These are phyloP conservation scores for Akanthomyces dipterigenus DNA, from an alignment of 2,329 filamentous ascomycete species.

Conservation along the genomic window DNA sequence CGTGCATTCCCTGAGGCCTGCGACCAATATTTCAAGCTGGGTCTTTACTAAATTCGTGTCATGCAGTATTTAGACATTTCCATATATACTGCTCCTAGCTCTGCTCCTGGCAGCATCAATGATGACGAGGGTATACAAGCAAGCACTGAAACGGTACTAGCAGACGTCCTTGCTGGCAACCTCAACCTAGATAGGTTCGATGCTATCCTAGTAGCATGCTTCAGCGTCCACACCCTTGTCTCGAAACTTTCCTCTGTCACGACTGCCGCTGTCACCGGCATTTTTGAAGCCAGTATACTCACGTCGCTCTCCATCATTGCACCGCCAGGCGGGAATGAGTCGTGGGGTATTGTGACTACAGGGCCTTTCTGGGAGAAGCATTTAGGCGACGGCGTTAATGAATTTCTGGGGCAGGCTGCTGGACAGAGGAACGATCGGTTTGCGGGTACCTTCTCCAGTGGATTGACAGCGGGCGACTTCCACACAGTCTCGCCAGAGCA, in stretches of 20 bases:
- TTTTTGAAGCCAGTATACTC: slow-evolving; percentile 78
- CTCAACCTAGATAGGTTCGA: slow-evolving; percentile 47
- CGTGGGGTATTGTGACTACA: slow-evolving; percentile 85
- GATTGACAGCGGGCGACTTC: slow-evolving; percentile 71
- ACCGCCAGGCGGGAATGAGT: slow-evolving; percentile 26
- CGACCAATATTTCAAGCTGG: neutral
- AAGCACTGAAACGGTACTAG: slow-evolving; percentile 57
- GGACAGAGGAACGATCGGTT: slow-evolving; percentile 45
- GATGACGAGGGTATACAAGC: slow-evolving; percentile 58
- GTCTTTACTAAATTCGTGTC: neutral
- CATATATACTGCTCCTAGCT: slow-evolving; percentile 59
- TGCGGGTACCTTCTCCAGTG: slow-evolving; percentile 75
- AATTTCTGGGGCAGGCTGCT: slow-evolving; percentile 50
- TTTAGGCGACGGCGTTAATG: slow-evolving; percentile 56
- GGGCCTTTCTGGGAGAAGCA: slow-evolving; percentile 77
- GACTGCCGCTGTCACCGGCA: slow-evolving; percentile 45
- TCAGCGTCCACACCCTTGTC: slow-evolving; percentile 76
- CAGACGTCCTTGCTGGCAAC: slow-evolving; percentile 38
- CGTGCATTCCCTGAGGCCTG: neutral
- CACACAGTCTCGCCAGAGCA: slow-evolving; percentile 61
- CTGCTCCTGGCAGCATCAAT: slow-evolving; percentile 70
- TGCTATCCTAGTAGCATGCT: slow-evolving; percentile 83
- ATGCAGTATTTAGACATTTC: slow-evolving; percentile 42
- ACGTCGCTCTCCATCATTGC: slow-evolving; percentile 48
- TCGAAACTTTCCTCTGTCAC: slow-evolving; percentile 40